A percentile compares a stretch with the other conserved stretches of the same genome.
phyloP scores from a whole-genome alignment of 805 yeast species.

The Kazachstania psychrophila region DNA sequence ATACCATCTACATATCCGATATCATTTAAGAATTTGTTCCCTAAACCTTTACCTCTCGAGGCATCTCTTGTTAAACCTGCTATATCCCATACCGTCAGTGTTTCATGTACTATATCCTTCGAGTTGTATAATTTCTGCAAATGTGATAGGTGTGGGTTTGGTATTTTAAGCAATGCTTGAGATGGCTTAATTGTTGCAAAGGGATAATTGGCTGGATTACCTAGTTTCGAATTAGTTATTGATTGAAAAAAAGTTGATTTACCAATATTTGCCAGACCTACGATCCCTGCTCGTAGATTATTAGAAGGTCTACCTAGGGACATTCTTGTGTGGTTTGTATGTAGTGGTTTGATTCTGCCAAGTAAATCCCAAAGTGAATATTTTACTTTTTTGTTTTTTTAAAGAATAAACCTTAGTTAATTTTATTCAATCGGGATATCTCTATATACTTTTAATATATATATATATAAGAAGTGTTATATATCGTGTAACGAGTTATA shows the following conservation, averaged over 20 bases:
- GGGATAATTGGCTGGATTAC: conserved; percentile 96
- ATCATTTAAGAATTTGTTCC: conserved; percentile 70
- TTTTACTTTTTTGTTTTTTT: background rate
- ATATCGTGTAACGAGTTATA: conserved; percentile 71
- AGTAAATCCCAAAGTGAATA: background rate
- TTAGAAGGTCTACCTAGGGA: conserved; percentile 73
- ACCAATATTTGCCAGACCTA: conserved; percentile 91
- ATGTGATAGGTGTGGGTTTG: conserved; percentile 50
- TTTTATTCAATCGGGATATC: background rate
- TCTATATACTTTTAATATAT: background rate
- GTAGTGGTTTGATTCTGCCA: background rate
- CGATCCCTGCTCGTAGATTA: conserved; percentile 75
- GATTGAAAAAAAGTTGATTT: conserved; percentile 97
- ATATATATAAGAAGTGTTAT: conserved; percentile 1
- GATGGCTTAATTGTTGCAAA: conserved; percentile 85
- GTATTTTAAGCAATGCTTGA: conserved; percentile 65
- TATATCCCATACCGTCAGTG: conserved; percentile 63
- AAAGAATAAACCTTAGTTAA: background rate
- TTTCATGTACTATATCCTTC: conserved; percentile 56
- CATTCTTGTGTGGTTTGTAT: conserved; percentile 24
- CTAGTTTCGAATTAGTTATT: conserved; percentile 83
- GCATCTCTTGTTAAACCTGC: conserved; percentile 82
- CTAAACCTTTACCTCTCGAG: conserved; percentile 74
- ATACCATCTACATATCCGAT: conserved; percentile 75
- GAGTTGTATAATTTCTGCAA: conserved; percentile 50